These are phyloP conservation scores for Rhodotorula sp. DNA, from an alignment of 1,284 basidiomycete genomes.

Conservation along the genomic window DNA sequence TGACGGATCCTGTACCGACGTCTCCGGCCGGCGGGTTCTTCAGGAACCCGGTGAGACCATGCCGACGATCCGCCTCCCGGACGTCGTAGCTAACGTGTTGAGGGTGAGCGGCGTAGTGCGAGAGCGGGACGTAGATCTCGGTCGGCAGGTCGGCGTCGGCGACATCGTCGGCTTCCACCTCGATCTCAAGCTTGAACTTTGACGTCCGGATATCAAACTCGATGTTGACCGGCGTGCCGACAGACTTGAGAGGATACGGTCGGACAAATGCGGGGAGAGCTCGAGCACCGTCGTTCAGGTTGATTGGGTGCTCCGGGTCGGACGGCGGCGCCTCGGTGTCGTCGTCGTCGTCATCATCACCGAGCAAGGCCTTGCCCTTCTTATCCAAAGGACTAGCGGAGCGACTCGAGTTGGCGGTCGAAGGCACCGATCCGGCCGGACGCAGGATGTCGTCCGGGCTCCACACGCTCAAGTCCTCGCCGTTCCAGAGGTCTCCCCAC, in stretches of 20 bases:
- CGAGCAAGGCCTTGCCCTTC: constrained; percentile 5
- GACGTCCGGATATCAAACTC: constrained; percentile 75
- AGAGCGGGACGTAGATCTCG: constrained; percentile 46
- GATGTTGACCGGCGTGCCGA: constrained; percentile 62
- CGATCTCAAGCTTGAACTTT: constrained; percentile 65
- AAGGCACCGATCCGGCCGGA: background rate
- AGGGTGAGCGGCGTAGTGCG: constrained; percentile 50
- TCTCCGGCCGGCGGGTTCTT: constrained; percentile 8
- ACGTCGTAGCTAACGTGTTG: constrained; percentile 33
- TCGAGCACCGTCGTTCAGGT: constrained; percentile 58
- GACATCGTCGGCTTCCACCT: constrained; percentile 56
- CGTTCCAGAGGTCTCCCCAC: constrained; percentile 96
- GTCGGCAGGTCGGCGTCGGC: constrained; percentile 43
- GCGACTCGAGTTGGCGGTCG: background rate
- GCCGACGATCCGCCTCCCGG: constrained; percentile 4
- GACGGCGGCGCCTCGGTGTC: constrained; percentile 8
- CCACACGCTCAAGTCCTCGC: constrained; percentile 89
- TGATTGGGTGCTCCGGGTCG: constrained; percentile 42
- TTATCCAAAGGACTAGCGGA: background rate
- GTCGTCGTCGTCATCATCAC: background rate
- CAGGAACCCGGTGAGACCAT: constrained; percentile 7
- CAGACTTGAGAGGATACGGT: constrained; percentile 72
- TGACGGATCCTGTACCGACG: constrained; percentile 4
- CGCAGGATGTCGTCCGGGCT: constrained; percentile 64
- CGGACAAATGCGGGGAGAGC: constrained; percentile 78